phyloP scores from a whole-genome alignment of 2,329 filamentous ascomycete species.

The Chaetomiaceae sp. region DNA sequence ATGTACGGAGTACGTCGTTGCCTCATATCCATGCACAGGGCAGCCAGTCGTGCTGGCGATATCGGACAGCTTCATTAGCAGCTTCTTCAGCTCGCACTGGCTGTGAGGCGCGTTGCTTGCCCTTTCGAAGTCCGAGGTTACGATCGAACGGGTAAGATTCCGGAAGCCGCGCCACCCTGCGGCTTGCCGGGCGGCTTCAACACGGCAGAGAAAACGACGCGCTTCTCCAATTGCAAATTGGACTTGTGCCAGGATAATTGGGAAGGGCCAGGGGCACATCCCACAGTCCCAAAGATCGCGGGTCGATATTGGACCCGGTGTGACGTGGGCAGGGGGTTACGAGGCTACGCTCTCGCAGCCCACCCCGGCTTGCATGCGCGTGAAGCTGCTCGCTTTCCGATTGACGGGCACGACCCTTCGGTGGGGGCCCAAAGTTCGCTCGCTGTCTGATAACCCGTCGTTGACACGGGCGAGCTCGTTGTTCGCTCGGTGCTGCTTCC shows the following conservation, averaged over 20 bases:
- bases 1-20: too few species aligned
- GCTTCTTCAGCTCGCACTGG: too few species aligned
- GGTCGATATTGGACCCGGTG: conserved; percentile 17
- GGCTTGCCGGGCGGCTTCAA: not conserved
- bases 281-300: conserved; percentile 13
- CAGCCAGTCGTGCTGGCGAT: too few species aligned
- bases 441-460: too few species aligned
- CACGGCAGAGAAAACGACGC: not conserved
- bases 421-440: not conserved
- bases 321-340: conserved; percentile 11
- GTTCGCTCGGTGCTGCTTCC: too few species aligned
- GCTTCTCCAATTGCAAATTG: not conserved
- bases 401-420: conserved; percentile 10
- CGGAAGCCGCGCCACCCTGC: not conserved
- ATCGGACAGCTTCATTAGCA: too few species aligned
- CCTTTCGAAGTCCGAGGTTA: too few species aligned
- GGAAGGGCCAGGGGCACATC: conserved; percentile 14
- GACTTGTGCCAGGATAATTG: conserved; percentile 15
- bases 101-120: too few species aligned
- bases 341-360: not conserved
- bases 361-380: conserved; percentile 6
- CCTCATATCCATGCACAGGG: too few species aligned
- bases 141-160: too few species aligned
- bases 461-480: too few species aligned
- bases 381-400: conserved; percentile 16